Percentiles rank a stretch among this genome's conserved stretches.
These are phyloP conservation scores for Eucalyptus coolabah DNA, from an alignment of 345 rosid species.

Conservation along the genomic window DNA sequence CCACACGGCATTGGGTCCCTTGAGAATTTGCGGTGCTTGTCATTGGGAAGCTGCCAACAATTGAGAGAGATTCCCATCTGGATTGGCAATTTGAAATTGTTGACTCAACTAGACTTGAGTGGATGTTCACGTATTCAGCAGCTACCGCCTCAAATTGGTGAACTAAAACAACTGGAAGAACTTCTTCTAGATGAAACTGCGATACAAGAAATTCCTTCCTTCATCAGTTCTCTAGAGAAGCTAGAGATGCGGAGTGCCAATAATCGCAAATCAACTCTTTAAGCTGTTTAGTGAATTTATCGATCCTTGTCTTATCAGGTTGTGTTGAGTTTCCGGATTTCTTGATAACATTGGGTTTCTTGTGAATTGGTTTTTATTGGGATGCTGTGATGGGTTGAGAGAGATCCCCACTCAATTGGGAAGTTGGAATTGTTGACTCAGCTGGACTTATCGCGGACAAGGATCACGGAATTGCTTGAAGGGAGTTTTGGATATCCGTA, in stretches of 20 bases:
- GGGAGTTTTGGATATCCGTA: background rate
- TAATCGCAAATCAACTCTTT: background rate
- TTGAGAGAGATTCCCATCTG: background rate
- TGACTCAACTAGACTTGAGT: background rate
- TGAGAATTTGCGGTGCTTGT: background rate
- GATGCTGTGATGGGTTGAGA: background rate
- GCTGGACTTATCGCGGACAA: background rate
- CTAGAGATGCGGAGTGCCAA: background rate
- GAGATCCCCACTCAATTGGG: background rate
- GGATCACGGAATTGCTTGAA: background rate
- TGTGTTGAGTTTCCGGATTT: background rate
- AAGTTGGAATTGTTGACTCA: background rate
- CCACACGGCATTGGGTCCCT: background rate
- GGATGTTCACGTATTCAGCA: background rate
- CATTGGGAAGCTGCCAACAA: background rate
- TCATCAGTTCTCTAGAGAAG: background rate
- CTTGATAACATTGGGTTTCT: background rate
- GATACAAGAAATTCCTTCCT: background rate
- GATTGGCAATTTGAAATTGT: background rate
- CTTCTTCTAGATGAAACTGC: background rate
- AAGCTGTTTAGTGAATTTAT: background rate
- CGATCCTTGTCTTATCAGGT: accelerated
- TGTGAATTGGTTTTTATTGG: background rate
- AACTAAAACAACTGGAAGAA: background rate
- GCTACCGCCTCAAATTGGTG: background rate